These are phyloP conservation scores for Microcyclospora pomicola DNA, from an alignment of 2,329 filamentous ascomycete species.

Conservation along the genomic window DNA sequence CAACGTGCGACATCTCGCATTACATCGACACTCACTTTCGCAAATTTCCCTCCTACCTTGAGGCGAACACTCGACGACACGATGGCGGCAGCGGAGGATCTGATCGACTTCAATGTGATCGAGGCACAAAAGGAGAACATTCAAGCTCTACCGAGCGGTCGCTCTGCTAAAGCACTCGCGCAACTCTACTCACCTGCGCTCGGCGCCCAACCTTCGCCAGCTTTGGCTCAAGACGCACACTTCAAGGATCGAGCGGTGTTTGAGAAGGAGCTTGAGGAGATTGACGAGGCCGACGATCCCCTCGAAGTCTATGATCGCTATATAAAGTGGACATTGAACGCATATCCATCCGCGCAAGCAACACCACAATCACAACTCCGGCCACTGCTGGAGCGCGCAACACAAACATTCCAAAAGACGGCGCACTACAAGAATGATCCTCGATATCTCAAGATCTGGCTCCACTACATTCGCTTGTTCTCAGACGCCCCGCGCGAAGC, in stretches of 20 bases:
- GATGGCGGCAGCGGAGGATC: constrained; percentile 29
- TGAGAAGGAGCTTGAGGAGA: constrained; percentile 64
- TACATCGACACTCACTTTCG: too few relatives aligned
- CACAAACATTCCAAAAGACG: constrained; percentile 74
- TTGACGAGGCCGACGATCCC: constrained; percentile 83
- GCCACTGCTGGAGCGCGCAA: constrained; percentile 79
- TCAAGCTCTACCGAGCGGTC: constrained; percentile 72
- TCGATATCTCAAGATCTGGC: constrained; percentile 83
- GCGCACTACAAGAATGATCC: constrained; percentile 89
- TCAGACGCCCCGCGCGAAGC: constrained; percentile 86
- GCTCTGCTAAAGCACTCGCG: constrained; percentile 80
- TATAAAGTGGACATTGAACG: constrained; percentile 89
- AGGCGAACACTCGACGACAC: too few relatives aligned
- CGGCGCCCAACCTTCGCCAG: constrained; percentile 33
- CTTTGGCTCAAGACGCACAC: constrained; percentile 63
- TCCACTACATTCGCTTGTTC: constrained; percentile 87
- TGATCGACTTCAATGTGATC: constrained; percentile 70
- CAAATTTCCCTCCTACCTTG: too few relatives aligned
- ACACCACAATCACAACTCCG: constrained; percentile 84
- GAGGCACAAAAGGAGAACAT: constrained; percentile 98
- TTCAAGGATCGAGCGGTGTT: constrained; percentile 69
- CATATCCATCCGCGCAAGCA: constrained; percentile 86
- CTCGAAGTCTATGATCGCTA: constrained; percentile 94
- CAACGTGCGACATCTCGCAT: too few relatives aligned
- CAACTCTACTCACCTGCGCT: constrained; percentile 54